These are phyloP conservation scores for Leccinum solheimii DNA, from an alignment of 1,284 basidiomycete species.

Conservation along the genomic window DNA sequence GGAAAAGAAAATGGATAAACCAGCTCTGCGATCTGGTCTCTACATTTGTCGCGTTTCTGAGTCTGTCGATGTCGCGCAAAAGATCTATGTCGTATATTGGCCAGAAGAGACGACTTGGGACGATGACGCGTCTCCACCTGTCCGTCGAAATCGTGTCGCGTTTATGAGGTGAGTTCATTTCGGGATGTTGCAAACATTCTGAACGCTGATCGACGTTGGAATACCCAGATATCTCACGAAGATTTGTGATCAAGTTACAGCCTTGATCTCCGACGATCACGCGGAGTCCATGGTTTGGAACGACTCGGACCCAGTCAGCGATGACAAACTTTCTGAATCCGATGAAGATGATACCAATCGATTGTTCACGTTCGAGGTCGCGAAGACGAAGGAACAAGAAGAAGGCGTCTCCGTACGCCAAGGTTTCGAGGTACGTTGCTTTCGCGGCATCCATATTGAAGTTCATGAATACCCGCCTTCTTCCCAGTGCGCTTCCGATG, in stretches of 20 bases:
- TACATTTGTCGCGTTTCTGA: constrained; percentile 39
- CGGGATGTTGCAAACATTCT: background rate
- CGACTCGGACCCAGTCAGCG: constrained; percentile 33
- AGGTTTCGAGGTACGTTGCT: constrained; percentile 42
- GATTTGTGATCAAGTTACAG: constrained; percentile 51
- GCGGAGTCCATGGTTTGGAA: constrained; percentile 45
- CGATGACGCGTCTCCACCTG: constrained; percentile 47
- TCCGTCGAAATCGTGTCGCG: constrained; percentile 53
- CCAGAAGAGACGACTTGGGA: constrained; percentile 63
- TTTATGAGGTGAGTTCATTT: constrained; percentile 52
- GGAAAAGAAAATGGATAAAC: constrained; percentile 19
- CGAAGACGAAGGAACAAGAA: constrained; percentile 58
- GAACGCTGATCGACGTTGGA: background rate
- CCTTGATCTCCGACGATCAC: constrained; percentile 50
- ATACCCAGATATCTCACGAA: constrained; percentile 52
- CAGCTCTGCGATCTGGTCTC: constrained; percentile 49
- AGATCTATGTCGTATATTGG: constrained; percentile 57
- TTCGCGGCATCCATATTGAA: background rate
- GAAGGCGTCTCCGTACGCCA: constrained; percentile 44
- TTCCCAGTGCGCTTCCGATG: constrained; percentile 22
- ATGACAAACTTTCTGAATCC: constrained; percentile 29
- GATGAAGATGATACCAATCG: constrained; percentile 46
- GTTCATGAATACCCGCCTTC: background rate
- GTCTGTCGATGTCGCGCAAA: constrained; percentile 11
- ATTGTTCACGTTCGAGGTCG: constrained; percentile 56